phyloP scores from a whole-genome alignment of 2,329 filamentous ascomycete genomes.

The Fusarium brevicatenulatum region DNA sequence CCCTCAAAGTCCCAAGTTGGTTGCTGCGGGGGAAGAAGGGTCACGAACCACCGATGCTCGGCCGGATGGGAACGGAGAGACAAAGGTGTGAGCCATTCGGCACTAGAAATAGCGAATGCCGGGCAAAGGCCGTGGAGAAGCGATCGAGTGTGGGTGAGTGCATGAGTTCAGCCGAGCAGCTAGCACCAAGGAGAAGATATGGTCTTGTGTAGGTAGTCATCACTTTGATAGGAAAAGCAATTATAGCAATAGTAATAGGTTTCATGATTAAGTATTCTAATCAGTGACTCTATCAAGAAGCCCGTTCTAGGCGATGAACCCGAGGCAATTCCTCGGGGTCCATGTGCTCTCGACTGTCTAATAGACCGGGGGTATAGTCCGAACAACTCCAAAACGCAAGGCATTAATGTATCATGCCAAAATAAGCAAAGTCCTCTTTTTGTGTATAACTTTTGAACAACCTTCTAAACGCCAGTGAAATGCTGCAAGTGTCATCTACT shows the following conservation, averaged over 20 bases:
- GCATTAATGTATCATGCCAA: not conserved
- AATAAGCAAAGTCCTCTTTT: constrained; percentile 21
- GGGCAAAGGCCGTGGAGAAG: constrained; percentile 13
- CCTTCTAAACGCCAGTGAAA: constrained; percentile 43
- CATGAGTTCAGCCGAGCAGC: constrained; percentile 1
- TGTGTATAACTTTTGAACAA: constrained; percentile 29
- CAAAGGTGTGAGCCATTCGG: not conserved
- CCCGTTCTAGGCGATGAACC: constrained; percentile 44
- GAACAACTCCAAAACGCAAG: constrained; percentile 41
- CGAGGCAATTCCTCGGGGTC: constrained; percentile 32
- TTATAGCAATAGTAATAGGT: constrained; percentile 5
- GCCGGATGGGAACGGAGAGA: constrained; percentile 23
- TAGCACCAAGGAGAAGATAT: too few species aligned
- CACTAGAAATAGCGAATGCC: constrained; percentile 31
- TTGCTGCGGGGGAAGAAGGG: constrained; percentile 12
- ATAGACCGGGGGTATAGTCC: constrained; percentile 47
- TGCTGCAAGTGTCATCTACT: constrained; percentile 34
- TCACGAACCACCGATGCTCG: not conserved
- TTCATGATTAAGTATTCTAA: constrained; percentile 40
- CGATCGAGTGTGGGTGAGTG: not conserved
- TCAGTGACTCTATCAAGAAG: constrained; percentile 43
- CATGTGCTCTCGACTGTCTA: constrained; percentile 44
- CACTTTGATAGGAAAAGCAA: too few species aligned
- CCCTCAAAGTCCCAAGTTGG: not conserved
- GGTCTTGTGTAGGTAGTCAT: too few species aligned